Percentiles rank a stretch among this genome's conserved stretches.
Conservation (phyloP, 2,329 filamentous ascomycete species). For the Ophiostoma tasmaniense region DNA sequence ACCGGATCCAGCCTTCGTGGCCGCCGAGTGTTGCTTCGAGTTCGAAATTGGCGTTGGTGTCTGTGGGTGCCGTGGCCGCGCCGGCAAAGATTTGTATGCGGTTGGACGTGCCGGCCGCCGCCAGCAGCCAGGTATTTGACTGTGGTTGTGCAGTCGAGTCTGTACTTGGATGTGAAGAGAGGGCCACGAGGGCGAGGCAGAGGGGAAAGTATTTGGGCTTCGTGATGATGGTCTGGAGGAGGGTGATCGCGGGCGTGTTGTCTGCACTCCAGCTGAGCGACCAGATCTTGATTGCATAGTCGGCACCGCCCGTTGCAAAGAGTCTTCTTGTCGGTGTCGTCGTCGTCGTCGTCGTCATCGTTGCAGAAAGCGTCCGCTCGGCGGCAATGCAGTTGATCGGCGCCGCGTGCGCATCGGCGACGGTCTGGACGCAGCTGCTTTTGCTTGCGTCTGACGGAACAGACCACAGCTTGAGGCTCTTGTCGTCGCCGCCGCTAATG, state of each 20-base stretch:
- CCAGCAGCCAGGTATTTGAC: constrained; percentile 50
- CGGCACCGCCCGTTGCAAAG: constrained; percentile 74
- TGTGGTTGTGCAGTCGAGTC: neutral
- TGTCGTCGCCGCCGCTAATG: constrained; percentile 75
- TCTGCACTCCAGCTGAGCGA: constrained; percentile 38
- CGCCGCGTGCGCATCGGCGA: constrained; percentile 60
- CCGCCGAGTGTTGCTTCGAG: constrained; percentile 71
- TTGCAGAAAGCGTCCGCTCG: constrained; percentile 8
- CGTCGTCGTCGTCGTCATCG: neutral
- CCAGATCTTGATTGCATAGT: constrained; percentile 68
- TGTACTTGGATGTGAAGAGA: constrained; percentile 42
- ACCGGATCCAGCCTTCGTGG: constrained; percentile 92
- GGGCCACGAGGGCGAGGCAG: constrained; percentile 55
- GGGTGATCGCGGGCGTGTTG: constrained; percentile 47
- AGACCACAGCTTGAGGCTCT: constrained; percentile 66
- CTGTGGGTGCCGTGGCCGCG: constrained; percentile 13
- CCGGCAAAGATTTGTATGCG: constrained; percentile 73
- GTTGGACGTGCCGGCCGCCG: constrained; percentile 76
- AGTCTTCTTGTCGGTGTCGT: constrained; percentile 21
- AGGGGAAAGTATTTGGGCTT: constrained; percentile 76
- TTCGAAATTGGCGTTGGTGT: constrained; percentile 44
- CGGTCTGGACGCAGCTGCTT: constrained; percentile 41
- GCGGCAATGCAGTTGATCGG: constrained; percentile 61
- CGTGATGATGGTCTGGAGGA: constrained; percentile 63
- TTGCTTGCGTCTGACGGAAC: constrained; percentile 22